Conservation (phyloP, 2,329 filamentous ascomycete genomes). For the Talaromyces pinophilus region DNA sequence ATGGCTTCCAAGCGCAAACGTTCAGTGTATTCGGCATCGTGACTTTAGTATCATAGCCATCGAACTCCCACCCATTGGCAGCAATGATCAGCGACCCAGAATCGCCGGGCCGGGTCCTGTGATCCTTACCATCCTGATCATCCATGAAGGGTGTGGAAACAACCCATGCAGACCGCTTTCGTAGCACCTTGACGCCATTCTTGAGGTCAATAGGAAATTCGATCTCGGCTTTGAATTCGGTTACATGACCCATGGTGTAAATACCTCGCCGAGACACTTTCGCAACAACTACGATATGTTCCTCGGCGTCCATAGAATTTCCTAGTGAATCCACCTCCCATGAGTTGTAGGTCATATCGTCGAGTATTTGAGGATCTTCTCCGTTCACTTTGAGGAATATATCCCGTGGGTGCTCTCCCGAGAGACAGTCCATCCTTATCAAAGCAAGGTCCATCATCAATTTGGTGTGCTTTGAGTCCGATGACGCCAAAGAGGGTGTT, state of each 20-base stretch:
- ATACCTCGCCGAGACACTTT: conserved; percentile 7
- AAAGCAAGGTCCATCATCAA: conserved; percentile 16
- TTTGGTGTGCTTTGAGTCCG: background rate
- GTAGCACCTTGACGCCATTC: background rate
- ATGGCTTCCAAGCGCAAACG: background rate
- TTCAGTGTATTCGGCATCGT: background rate
- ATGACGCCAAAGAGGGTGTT: background rate
- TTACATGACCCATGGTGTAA: conserved; percentile 1
- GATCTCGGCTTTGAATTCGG: conserved; percentile 1
- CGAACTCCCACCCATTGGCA: background rate
- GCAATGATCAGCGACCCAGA: conserved; percentile 9
- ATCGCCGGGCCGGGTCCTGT: background rate
- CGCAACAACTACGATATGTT: conserved; percentile 6
- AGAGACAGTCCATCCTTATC: conserved; percentile 6
- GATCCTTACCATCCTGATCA: background rate
- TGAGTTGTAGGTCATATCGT: background rate
- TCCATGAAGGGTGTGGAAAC: background rate
- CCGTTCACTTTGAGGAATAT: background rate
- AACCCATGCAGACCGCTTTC: background rate
- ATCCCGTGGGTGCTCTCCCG: background rate
- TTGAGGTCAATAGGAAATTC: background rate
- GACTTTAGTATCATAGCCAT: background rate
- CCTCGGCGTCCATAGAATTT: background rate
- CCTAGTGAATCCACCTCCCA: conserved; percentile 15
- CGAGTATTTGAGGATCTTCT: background rate